These are phyloP conservation scores for Brassica juncea DNA, from an alignment of 345 rosid genomes.

Conservation along the genomic window DNA sequence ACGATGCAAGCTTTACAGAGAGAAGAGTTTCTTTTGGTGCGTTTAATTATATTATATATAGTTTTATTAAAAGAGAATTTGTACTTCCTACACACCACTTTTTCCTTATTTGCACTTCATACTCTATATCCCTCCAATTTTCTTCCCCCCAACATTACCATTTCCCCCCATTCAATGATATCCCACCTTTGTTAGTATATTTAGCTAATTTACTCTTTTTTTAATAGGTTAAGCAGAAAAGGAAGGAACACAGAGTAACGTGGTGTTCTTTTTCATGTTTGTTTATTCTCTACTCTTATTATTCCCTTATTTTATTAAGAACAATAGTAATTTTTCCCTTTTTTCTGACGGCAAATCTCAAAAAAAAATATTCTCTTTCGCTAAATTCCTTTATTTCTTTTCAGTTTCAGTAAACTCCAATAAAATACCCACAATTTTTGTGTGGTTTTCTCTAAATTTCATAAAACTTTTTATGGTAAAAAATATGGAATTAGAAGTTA, in stretches of 20 bases:
- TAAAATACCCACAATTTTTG: not conserved
- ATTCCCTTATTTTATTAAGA: not conserved
- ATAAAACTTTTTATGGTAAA: not conserved
- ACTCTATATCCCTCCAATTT: no score
- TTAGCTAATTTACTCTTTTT: no score
- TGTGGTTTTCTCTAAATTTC: not conserved
- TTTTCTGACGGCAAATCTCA: not conserved
- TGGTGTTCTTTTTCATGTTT: conserved; percentile 1
- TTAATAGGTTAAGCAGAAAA: not conserved
- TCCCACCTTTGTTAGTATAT: no score
- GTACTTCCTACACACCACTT: no score
- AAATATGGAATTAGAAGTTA: not conserved
- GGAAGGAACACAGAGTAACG: not conserved
- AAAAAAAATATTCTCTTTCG: not conserved
- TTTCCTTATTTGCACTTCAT: no score
- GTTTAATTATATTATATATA: not conserved
- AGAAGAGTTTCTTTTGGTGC: conserved; percentile 36
- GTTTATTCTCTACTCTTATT: not conserved
- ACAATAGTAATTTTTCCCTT: not conserved
- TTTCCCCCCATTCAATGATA: no score
- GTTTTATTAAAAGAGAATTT: not conserved
- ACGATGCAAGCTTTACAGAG: not conserved
- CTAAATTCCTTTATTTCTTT: not conserved
- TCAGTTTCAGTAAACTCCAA: not conserved
- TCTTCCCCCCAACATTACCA: no score